phyloP scores from a whole-genome alignment of 2,329 filamentous ascomycete species.

The Clarireedia monteithiana region DNA sequence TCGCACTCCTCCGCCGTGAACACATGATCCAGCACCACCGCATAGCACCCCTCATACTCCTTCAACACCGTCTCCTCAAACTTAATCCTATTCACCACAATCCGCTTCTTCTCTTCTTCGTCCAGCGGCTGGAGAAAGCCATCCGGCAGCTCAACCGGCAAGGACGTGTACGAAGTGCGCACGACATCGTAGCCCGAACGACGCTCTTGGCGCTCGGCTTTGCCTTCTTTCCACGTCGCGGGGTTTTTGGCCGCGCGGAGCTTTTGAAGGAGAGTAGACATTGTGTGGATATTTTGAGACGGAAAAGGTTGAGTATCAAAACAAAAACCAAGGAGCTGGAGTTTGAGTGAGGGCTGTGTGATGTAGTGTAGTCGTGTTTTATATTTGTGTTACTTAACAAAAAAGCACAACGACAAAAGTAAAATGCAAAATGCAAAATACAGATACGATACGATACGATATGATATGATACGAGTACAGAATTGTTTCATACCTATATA shows the following conservation, averaged over 20 bases:
- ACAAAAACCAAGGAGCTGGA: too few species aligned
- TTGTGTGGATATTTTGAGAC: background rate
- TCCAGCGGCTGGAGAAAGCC: constrained; percentile 41
- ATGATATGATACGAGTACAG: too few species aligned
- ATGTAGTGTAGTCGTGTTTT: too few species aligned
- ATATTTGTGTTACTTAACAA: too few species aligned
- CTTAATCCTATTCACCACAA: constrained; percentile 41
- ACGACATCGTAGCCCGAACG: constrained; percentile 3
- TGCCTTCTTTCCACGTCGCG: background rate
- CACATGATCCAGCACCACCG: constrained; percentile 48
- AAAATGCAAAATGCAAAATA: too few species aligned
- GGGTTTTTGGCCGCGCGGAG: background rate
- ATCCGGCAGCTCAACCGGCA: constrained; percentile 34
- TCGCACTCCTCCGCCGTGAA: constrained; percentile 1
- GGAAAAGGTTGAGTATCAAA: background rate
- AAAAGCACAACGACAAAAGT: too few species aligned
- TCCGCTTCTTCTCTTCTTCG: constrained; percentile 29
- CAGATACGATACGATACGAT: too few species aligned
- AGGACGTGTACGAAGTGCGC: constrained; percentile 29
- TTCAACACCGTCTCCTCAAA: constrained; percentile 43
- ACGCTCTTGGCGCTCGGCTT: background rate
- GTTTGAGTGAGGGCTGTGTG: too few species aligned
- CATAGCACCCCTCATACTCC: constrained; percentile 47
- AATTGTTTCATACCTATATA: too few species aligned
- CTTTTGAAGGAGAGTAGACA: background rate